Percentiles rank a stretch among this genome's conserved stretches.
These are phyloP conservation scores for Quercus gilva DNA, from an alignment of 306 rosid genomes.

Conservation along the genomic window DNA sequence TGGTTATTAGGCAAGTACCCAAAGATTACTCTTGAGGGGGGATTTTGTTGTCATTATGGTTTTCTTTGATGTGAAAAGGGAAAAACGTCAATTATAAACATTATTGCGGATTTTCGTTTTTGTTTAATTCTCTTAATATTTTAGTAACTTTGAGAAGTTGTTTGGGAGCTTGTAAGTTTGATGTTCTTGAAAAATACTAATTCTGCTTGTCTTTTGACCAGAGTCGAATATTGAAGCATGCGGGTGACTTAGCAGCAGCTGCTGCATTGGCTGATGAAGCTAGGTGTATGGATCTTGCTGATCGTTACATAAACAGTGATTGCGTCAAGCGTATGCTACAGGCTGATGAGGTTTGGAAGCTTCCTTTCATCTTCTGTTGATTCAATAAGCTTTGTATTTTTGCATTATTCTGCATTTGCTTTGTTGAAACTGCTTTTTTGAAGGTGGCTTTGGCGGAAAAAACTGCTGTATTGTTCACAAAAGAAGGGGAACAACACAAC, in stretches of 20 bases:
- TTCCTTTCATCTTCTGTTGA: not conserved
- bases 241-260: slow-evolving; percentile 91
- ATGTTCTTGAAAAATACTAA: not conserved
- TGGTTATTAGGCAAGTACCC: not conserved
- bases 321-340: slow-evolving; percentile 98
- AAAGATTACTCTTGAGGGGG: not conserved
- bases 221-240: slow-evolving; percentile 98
- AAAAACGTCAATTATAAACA: not conserved
- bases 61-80: not conserved
- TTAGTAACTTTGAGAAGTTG: not conserved
- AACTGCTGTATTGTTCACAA: slow-evolving; percentile 96
- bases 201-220: slow-evolving; percentile 40
- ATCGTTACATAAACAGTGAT: slow-evolving; percentile 93
- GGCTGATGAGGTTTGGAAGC: slow-evolving; percentile 82
- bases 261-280: slow-evolving; percentile 97
- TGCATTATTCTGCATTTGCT: slow-evolving; percentile 19
- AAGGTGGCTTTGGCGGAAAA: slow-evolving; percentile 93
- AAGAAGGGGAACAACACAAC: slow-evolving; percentile 98
- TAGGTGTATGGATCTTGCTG: slow-evolving; percentile 96
- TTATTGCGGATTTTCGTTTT: not conserved
- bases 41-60: not conserved
- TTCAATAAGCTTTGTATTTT: slow-evolving; percentile 14
- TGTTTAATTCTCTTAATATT: not conserved
- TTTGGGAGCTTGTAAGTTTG: not conserved
- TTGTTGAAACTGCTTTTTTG: slow-evolving; percentile 12